Evolutionary conservation across 345 rosid species (phyloP), one percentile per base, ranked within the genome.

Genomic region (Populus deltoides): DNA sequence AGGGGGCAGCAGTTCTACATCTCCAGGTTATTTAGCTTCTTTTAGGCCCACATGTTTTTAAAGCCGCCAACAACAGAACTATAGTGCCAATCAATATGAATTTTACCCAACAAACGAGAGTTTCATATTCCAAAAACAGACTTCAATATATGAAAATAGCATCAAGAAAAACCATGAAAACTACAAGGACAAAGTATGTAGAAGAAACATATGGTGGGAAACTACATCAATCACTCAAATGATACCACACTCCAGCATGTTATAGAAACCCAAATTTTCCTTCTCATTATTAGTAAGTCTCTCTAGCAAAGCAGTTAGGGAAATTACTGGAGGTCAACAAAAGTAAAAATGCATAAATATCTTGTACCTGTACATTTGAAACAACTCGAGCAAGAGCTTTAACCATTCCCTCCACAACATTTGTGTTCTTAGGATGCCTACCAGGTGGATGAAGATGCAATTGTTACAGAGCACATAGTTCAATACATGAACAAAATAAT

Each of bases 381-480:
- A 93, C 98, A 85, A 96, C 97, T 66, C 97, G 94, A 84, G 98
- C 98, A 78, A 96, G 97, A 70, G 99, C 90, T 82, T 93, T 96
- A 83, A 93, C 94, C 93, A 96, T 93, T 81, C 91, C 90, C 91
- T 93, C 99, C 83, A 92, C 99, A 74, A 96, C 94, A 88, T 96
- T 93, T 61, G 98, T 92, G 86, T 91, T 96, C 88, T 89, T 93
- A 35, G 98, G 98, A 79, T 96, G 83, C 99, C 98, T 93, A 75
- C 71, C 85, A 79, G 74, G 66, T 27, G 61, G 35, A 78, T 41
- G 76, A 17, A 71, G 73, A 59, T 61, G 53, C 67, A 82, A 51
- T 76, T 74, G 71, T 73, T 66, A 70, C 7, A 62, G 0, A 47
- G 51, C 17, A 47, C 1, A 4, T 12, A 47, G 17, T 47, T 47